These are phyloP conservation scores for Heterococcus sp. DNA, from an alignment of 108 stramenopile genomes.

Conservation along the genomic window DNA sequence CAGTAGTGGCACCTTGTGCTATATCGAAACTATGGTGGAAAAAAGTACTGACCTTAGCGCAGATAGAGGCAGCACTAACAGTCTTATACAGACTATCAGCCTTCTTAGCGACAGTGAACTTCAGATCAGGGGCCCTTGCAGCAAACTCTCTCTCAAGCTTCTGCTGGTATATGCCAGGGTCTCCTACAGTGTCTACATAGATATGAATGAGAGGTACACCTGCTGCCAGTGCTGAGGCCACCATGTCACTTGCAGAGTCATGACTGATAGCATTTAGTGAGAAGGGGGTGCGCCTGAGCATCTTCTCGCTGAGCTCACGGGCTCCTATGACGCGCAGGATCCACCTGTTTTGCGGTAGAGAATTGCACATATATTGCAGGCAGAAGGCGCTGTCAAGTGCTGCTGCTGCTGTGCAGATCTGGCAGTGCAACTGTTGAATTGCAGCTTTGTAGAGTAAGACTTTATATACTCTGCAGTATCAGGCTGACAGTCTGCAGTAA, in stretches of 20 bases:
- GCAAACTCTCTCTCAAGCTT: too few relatives aligned
- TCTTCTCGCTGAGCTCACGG: constrained; percentile 33
- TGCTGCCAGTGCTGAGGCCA: constrained; percentile 29
- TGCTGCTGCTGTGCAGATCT: too few relatives aligned
- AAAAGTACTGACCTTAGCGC: constrained; percentile 49
- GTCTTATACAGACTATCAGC: constrained; percentile 59
- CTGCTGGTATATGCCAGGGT: constrained; percentile 50
- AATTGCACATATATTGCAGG: too few relatives aligned
- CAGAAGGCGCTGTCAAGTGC: too few relatives aligned
- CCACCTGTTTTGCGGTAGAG: too few relatives aligned
- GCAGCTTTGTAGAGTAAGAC: too few relatives aligned
- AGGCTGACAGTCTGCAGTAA: too few relatives aligned
- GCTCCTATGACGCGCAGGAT: constrained; percentile 30
- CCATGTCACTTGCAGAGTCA: constrained; percentile 44
- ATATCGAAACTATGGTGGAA: too few relatives aligned
- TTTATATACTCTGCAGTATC: too few relatives aligned
- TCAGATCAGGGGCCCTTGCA: constrained; percentile 1
- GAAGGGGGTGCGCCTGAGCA: constrained; percentile 38
- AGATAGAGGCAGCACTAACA: constrained; percentile 55
- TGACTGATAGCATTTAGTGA: constrained; percentile 50
- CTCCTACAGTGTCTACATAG: constrained; percentile 56
- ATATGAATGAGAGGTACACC: constrained; percentile 46
- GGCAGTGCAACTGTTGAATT: too few relatives aligned
- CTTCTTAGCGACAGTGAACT: constrained; percentile 49
- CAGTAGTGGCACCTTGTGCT: too few relatives aligned